phyloP scores from a whole-genome alignment of 108 stramenopile species.

The Nitzschia inconspicua region DNA sequence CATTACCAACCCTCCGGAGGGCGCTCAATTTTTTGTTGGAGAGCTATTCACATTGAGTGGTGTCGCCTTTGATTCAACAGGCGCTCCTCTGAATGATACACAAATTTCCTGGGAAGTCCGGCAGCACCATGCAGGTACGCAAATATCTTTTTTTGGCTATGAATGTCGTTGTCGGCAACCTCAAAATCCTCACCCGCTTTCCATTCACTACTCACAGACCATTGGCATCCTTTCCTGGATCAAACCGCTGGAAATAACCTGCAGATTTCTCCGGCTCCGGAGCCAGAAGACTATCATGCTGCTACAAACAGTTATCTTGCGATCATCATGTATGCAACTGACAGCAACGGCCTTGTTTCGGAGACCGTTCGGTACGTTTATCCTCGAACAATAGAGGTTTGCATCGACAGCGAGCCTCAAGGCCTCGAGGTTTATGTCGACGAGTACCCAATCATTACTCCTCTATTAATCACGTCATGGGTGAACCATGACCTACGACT shows the following conservation, averaged over 20 bases:
- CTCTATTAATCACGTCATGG: constrained; percentile 25
- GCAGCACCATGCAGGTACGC: constrained; percentile 31
- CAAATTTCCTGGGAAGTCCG: constrained; percentile 32
- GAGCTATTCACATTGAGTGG: constrained; percentile 27
- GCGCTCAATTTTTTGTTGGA: constrained; percentile 29
- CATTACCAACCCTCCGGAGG: constrained; percentile 14
- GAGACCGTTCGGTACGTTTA: constrained; percentile 5
- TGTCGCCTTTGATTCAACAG: constrained; percentile 9
- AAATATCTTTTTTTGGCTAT: too few species aligned
- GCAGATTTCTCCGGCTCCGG: constrained; percentile 15
- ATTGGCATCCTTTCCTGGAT: constrained; percentile 34
- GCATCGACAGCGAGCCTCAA: constrained; percentile 17
- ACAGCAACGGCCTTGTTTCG: constrained; percentile 14
- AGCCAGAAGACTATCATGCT: constrained; percentile 34
- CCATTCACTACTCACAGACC: too few species aligned
- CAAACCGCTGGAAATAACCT: constrained; percentile 23
- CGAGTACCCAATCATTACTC: constrained; percentile 22
- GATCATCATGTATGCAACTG: constrained; percentile 27
- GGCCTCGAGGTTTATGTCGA: constrained; percentile 24
- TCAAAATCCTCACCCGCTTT: too few species aligned
- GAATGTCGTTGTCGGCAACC: too few species aligned
- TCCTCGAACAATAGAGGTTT: constrained; percentile 10
- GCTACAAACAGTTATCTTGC: constrained; percentile 34
- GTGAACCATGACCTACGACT: constrained; percentile 22
- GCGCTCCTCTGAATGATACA: constrained; percentile 10